A percentile compares a stretch with the other conserved stretches of the same genome.
These are phyloP conservation scores for Daldinia childiae DNA, from an alignment of 495 filamentous ascomycete species.

Conservation along the genomic window DNA sequence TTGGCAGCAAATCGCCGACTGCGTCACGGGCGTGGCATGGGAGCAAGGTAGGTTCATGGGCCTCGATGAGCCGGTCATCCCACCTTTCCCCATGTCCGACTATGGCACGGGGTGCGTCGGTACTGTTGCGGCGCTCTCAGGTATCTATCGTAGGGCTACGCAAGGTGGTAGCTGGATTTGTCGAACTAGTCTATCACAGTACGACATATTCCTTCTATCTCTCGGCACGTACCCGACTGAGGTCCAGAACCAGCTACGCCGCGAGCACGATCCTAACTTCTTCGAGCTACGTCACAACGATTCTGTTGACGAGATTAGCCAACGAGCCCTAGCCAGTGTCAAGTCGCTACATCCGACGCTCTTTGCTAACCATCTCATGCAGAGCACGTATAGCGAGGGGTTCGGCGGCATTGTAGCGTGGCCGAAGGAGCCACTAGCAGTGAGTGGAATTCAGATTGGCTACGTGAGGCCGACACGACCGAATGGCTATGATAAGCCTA, in stretches of 20 bases:
- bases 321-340: slow-evolving; percentile 70
- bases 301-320: slow-evolving; percentile 77
- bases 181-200: slow-evolving; percentile 58
- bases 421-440: slow-evolving; percentile 62
- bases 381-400: slow-evolving; percentile 57
- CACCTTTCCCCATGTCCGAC: slow-evolving; percentile 83
- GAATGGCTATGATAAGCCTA: slow-evolving; percentile 65
- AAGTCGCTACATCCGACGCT: slow-evolving; percentile 61
- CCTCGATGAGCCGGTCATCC: slow-evolving; percentile 72
- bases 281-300: slow-evolving; percentile 73
- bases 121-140: slow-evolving; percentile 69
- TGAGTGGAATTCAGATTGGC: slow-evolving; percentile 62
- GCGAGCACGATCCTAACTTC: slow-evolving; percentile 55
- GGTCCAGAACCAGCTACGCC: slow-evolving; percentile 65
- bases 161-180: slow-evolving; percentile 72
- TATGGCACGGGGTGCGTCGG: slow-evolving; percentile 78
- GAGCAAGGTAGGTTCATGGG: slow-evolving; percentile 79
- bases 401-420: slow-evolving; percentile 60
- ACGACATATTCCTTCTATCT: slow-evolving; percentile 70
- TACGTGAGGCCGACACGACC: slow-evolving; percentile 64
- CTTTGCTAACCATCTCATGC: slow-evolving; percentile 58
- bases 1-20: slow-evolving; percentile 70
- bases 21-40: slow-evolving; percentile 67
- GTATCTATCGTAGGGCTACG: slow-evolving; percentile 69
- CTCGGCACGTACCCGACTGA: slow-evolving; percentile 67